Percentiles rank a stretch among this genome's conserved stretches.
Evolutionary conservation across 805 yeast genomes (phyloP).

Genomic region (Schwanniomyces vanrijiae): DNA sequence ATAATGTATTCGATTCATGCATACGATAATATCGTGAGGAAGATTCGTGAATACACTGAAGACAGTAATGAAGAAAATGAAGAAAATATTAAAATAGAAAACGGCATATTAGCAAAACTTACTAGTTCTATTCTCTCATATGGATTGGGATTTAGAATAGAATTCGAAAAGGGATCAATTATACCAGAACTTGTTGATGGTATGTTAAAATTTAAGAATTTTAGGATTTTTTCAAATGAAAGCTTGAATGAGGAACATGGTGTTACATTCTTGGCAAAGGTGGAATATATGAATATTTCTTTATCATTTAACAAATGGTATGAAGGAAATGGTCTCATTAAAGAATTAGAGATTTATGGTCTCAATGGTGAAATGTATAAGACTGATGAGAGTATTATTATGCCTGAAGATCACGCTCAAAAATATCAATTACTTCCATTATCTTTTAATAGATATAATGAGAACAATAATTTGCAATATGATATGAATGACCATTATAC

Average conservation of each 20-base stretch:
- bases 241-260: constrained; percentile 11
- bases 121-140: constrained; percentile 37
- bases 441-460: constrained; percentile 24
- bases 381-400: constrained; percentile 5
- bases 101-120: constrained; percentile 31
- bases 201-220: constrained; percentile 44
- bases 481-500: constrained; percentile 28
- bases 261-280: constrained; percentile 30
- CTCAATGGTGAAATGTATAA: constrained; percentile 38
- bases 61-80: constrained; percentile 22
- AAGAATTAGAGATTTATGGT: constrained; percentile 50
- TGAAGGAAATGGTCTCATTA: constrained; percentile 52
- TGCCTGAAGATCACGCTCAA: constrained; percentile 7
- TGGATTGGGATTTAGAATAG: constrained; percentile 37
- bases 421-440: constrained; percentile 12
- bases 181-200: constrained; percentile 52
- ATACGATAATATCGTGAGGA: constrained; percentile 26
- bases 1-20: constrained; percentile 45
- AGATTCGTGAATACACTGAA: constrained; percentile 11
- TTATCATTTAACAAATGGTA: constrained; percentile 56
- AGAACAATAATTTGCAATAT: constrained; percentile 30
- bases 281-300: constrained; percentile 45
- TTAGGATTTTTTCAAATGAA: constrained; percentile 21
- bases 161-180: constrained; percentile 37
- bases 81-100: constrained; percentile 6